Base-by-base conservation (phyloP, 2,329 filamentous ascomycete species). In the Peltaster fructicola region DNA sequence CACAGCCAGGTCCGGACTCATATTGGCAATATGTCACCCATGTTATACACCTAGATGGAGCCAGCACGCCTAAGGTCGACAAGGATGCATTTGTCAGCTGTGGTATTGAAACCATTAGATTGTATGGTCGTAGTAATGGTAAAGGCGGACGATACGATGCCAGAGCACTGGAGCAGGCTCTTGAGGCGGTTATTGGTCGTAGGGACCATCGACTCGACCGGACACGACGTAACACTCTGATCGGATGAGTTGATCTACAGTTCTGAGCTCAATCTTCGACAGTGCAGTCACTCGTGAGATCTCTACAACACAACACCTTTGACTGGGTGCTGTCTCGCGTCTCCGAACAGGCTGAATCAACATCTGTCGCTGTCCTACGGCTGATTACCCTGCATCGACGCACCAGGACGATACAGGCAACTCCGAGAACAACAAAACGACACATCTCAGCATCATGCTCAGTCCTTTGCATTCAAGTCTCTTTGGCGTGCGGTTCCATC, bases 21-120 rank as follows among this genome's bases (percentile, higher is more conserved):
- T 76, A 71, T 40, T 59, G 51, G 14, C 57, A 55, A 3, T 92
- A 88, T 41, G 73, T 93, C 3, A 90, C 76, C 5, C 84, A 93
- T 45, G 49, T 93, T 8, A 61, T 93, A 5, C 76, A 91, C 43
- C 53, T 92, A 0, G 76, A 84, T 20, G 73, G 72, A 0, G 62
- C 68, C 0, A 65, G 64, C 0, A 71, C 73, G 12, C 84, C 84
- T 0, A 54, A 47, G 3, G 73, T 92, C 1, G 70, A 91, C 38
- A 68, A 61, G 24, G 62, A 62, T 5, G 63, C 61, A 27, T 56
- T 93, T 20, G 53, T 53, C 3, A 50, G 53, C 10, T 48, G 82
- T 34, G 82, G 82, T 0, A 79, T 95, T 19, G 74, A 82, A 40
- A 71, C 72, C 9, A 65, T 90, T 8, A 63, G 72, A 27, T 57